Conservation (phyloP, 1,284 basidiomycete genomes). For the Sporisorium sorghi region DNA sequence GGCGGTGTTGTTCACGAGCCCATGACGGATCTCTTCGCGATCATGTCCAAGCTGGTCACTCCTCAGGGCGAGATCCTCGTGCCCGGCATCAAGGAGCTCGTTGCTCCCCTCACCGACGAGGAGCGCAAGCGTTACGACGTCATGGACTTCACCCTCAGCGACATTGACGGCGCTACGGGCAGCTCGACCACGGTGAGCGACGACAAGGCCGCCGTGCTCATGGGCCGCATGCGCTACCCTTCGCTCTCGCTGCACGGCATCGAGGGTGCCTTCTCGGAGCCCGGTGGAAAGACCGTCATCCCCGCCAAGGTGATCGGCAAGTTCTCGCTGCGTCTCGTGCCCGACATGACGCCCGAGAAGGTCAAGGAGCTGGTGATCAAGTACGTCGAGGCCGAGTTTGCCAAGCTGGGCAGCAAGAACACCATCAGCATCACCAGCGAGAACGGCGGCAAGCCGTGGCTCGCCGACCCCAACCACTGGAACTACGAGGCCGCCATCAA, state of each 20-base stretch:
- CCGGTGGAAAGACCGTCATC: constrained; percentile 88
- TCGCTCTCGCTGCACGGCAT: constrained; percentile 94
- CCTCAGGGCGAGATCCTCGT: constrained; percentile 86
- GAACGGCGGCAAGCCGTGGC: constrained; percentile 67
- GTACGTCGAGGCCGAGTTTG: constrained; percentile 63
- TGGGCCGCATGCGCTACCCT: constrained; percentile 81
- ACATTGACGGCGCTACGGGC: constrained; percentile 85
- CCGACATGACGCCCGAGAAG: constrained; percentile 79
- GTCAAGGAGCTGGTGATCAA: constrained; percentile 63
- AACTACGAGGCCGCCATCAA: constrained; percentile 91
- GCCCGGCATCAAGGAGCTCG: constrained; percentile 90
- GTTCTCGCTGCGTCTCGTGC: constrained; percentile 75
- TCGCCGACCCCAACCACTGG: constrained; percentile 77
- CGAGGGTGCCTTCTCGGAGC: constrained; percentile 88
- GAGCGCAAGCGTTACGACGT: constrained; percentile 76
- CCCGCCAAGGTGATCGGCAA: constrained; percentile 84
- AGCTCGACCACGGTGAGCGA: constrained; percentile 80
- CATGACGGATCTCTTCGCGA: constrained; percentile 76
- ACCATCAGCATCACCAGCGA: constrained; percentile 59
- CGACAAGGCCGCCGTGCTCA: constrained; percentile 85
- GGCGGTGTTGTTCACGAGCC: constrained; percentile 70
- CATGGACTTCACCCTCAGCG: constrained; percentile 72
- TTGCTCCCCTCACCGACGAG: constrained; percentile 79
- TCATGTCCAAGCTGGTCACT: constrained; percentile 82
- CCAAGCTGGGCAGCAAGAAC: constrained; percentile 68